Evolutionary conservation across 1,284 basidiomycete species (phyloP), one percentile per base, ranked within the genome.

Genomic region (Ganoderma lucidum): DNA sequence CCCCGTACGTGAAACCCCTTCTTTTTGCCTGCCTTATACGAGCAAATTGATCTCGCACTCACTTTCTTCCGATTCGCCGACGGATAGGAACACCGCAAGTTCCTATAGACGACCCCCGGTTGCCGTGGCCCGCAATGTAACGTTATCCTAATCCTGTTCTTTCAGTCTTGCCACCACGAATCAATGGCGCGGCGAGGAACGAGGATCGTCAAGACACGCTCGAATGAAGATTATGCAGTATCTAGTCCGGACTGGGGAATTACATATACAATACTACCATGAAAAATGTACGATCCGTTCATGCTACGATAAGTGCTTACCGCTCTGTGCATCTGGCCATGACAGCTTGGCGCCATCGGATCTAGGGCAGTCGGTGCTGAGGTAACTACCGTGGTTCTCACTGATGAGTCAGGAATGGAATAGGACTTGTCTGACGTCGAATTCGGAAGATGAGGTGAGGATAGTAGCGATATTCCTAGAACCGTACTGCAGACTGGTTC

Each of bases 1-100:
- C 32, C 93, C 93, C n/a, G 93, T 92, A 75, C 66, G 89, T 81
- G 44, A 60, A 56, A 14, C 53, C 41, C 39, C 59, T 48, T 48
- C 63, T 42, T 23, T 35, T 62, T 53, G 15, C 17, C 67, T 17
- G 4, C 44, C 30, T 45, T 15, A 30, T 53, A 62, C 19, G 53
- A 45, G 37, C 32, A 39, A n/a, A 32, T 28, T 51, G 32, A 23
- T 15, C 12, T 9, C 53, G 23, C 35, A 17, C 17, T 35, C 30
- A 59, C 53, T 62, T 30, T 56, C 41, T n/a, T n/a, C 60, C n/a
- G 65, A 19, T 58, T 32, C 67, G 37, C 28, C 45, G 35, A 14
- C 32, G 30, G 42, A 35, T 62, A 82, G 81, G 81, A 82, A 69
- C 81, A 82, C 60, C 77, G 80, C 53, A 81, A 81, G 66, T 72